These are phyloP conservation scores for Gomphus bonarii DNA, from an alignment of 1,284 basidiomycete genomes.

Conservation along the genomic window DNA sequence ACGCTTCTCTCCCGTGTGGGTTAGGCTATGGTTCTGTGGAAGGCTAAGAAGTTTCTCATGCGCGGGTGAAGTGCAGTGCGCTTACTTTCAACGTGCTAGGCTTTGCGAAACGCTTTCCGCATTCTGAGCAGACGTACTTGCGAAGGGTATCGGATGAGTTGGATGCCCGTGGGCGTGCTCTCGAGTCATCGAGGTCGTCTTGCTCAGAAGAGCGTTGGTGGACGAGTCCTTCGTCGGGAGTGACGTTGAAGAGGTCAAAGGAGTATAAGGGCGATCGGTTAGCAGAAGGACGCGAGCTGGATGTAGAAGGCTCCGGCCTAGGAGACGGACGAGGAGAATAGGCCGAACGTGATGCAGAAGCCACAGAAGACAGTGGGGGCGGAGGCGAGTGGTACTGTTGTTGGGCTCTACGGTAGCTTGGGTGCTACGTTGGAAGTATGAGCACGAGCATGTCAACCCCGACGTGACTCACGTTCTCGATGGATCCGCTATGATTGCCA, in stretches of 20 bases:
- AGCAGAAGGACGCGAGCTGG: background rate
- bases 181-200: slow-evolving; percentile 9
- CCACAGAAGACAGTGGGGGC: background rate
- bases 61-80: background rate
- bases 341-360: background rate
- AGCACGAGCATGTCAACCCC: background rate
- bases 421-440: background rate
- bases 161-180: background rate
- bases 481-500: background rate
- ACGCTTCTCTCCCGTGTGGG: slow-evolving; percentile 7
- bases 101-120: slow-evolving; percentile 6
- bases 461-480: background rate
- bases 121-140: slow-evolving; percentile 3
- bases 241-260: slow-evolving; percentile 6
- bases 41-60: background rate
- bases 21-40: slow-evolving; percentile 4
- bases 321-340: background rate
- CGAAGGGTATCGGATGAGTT: background rate
- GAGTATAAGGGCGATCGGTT: background rate
- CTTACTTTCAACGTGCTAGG: slow-evolving; percentile 6
- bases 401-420: background rate
- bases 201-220: slow-evolving; percentile 5
- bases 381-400: background rate
- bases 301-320: background rate
- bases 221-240: background rate